A percentile compares a stretch with the other conserved stretches of the same genome.
Conservation (phyloP, 257 asterid genomes). For the Salvia rosmarinus region DNA sequence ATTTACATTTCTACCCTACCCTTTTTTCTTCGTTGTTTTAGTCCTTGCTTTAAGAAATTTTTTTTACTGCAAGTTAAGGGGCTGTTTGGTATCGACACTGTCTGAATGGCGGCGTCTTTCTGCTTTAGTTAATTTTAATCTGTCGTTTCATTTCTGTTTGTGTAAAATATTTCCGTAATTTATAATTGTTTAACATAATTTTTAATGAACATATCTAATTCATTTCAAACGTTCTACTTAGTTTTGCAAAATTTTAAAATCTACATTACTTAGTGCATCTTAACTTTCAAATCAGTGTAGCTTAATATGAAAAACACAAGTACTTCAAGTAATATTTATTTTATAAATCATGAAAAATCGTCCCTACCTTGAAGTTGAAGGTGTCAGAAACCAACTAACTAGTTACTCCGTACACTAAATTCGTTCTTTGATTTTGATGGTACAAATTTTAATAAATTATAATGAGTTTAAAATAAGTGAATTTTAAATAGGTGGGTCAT, state of each 20-base stretch:
- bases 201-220: not conserved
- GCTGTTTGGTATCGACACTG: not conserved
- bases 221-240: not conserved
- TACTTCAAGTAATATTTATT: too few relatives aligned
- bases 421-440: too few relatives aligned
- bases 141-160: not conserved
- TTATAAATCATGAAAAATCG: too few relatives aligned
- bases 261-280: not conserved
- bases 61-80: not conserved
- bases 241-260: too few relatives aligned
- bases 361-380: not conserved
- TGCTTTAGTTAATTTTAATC: not conserved
- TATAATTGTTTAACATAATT: not conserved
- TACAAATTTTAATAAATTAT: too few relatives aligned
- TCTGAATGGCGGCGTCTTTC: not conserved
- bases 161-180: not conserved
- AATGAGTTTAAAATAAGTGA: too few relatives aligned
- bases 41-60: too few relatives aligned
- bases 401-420: too few relatives aligned
- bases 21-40: too few relatives aligned
- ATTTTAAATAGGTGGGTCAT: too few relatives aligned
- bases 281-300: not conserved
- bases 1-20: too few relatives aligned
- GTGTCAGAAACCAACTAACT: not conserved
- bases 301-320: not conserved